A percentile compares a stretch with the other conserved stretches of the same genome.
Conservation (phyloP, 164 flowering plant genomes). For the Taxillus chinensis region DNA sequence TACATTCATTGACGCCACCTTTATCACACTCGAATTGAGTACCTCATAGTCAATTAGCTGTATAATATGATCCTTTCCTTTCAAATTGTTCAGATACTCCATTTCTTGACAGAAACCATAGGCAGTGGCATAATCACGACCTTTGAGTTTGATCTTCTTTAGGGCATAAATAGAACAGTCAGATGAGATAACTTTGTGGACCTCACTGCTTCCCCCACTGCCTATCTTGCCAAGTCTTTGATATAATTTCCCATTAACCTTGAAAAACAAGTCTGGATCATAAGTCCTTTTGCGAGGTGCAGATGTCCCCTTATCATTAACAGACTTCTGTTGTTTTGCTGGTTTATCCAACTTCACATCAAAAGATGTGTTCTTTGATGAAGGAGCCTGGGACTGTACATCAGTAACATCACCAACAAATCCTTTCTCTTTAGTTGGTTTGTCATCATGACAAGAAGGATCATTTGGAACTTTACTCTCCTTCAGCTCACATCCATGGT, state of each 20-base stretch:
- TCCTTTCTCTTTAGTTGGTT: constrained; percentile 24
- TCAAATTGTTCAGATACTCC: constrained; percentile 65
- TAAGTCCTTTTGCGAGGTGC: constrained; percentile 54
- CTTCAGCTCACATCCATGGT: constrained; percentile 15
- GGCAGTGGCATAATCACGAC: constrained; percentile 95
- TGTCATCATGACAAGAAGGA: constrained; percentile 18
- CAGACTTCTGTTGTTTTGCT: constrained; percentile 49
- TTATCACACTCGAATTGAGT: constrained; percentile 8
- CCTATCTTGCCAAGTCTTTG: constrained; percentile 98
- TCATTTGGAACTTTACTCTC: constrained; percentile 20
- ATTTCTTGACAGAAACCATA: constrained; percentile 97
- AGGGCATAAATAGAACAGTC: constrained; percentile 92
- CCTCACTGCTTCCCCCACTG: constrained; percentile 99
- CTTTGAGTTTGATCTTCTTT: constrained; percentile 91
- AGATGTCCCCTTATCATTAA: constrained; percentile 37
- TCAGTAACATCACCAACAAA: constrained; percentile 21
- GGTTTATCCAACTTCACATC: constrained; percentile 38
- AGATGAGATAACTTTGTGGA: constrained; percentile 87
- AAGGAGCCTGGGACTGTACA: constrained; percentile 34
- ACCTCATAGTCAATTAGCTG: constrained; percentile 97
- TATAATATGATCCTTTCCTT: constrained; percentile 76
- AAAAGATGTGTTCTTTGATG: constrained; percentile 21
- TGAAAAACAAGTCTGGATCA: constrained; percentile 77
- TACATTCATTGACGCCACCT: not conserved
- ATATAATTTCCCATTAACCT: constrained; percentile 90